Evolutionary conservation across 2,329 filamentous ascomycete genomes (phyloP), one percentile per base, ranked within the genome.

Genomic region (Paramyrothecium sp.): DNA sequence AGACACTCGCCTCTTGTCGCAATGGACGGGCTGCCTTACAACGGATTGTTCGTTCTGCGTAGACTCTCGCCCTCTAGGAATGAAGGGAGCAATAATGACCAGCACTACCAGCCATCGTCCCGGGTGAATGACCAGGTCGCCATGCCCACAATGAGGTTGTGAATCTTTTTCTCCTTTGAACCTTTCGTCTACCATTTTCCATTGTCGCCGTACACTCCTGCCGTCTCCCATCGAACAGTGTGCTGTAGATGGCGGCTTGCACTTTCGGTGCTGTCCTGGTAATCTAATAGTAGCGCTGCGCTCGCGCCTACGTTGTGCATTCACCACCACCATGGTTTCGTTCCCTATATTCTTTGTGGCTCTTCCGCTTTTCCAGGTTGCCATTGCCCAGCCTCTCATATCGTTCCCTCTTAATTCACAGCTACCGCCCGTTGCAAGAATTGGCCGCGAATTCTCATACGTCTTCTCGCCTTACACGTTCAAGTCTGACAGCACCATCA

Each of bases 361-460:
- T 58, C 60, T 75, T 51, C 58, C 66, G 38, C 58, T 76, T 56
- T 44, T 69, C 46, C 62, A 61, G 26, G 62, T 73, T 34, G 70
- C 69, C n/a, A 61, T 58, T 41, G 71, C 75, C 54, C 67, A 71
- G 19, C 83, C 83, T 12, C 66, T 71, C 22, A 67, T 80, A 51
- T 75, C 78, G 51, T 94, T 93, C 64, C 92, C 92, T 1, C 81
- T 96, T 71, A 96, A 95, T 73, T 87, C 90, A 2, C 92, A 97
- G 71, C 82, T 96, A 1, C 92, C 92, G 33, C 88, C 89, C 3
- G 88, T 93, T 54, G 92, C 91, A 20, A 83, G 89, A 62, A 78
- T 90, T 58, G 83, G 82, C 46, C 69, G 88, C 64, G 78, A 81
- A 2, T 95, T 91, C 72, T 83, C 79, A 11, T 92, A 93, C 67